Evolutionary conservation across 106 monocot genomes (phyloP), one percentile per base, ranked within the genome.

Genomic region (Dendrobium nobile): DNA sequence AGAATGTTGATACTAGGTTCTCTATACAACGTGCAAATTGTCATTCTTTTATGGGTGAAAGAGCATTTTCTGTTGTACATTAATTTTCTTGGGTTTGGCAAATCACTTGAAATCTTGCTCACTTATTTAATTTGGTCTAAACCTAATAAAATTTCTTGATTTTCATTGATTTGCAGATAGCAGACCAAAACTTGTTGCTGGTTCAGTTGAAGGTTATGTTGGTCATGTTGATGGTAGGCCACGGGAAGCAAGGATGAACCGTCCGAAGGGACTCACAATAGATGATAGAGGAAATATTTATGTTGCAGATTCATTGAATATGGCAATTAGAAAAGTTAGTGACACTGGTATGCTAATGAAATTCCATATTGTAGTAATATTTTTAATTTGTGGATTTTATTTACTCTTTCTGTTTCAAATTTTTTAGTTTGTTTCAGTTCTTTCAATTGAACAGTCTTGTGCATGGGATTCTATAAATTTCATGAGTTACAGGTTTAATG

Each of bases 251-350:
- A 94, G 88, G 75, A 88, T 98, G 90, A 95, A 94, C 84, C 97
- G 91, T 84, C 97, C 97, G 16, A 98, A 89, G 82, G 97, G 92
- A 44, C 75, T 98, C 77, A 86, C 98, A 72, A 86, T 95, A 65
- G 98, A 99, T 82, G 95, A 92, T 79, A 89, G 84, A 54, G 97
- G 97, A 75, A 98, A 95, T 58, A 89, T 98, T 64, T 98, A 98
- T 88, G 85, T 98, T 73, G 97, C 97, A 6, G 97, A 98, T 77
- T 79, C 91, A 5, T 85, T 91, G 88, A 98, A 98, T 81, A 94
- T 95, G 92, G 97, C 94, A 19, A 88, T 98, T 41, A 88, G 97
- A 77, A 98, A 98, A 83, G 91, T 98, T 80, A 92, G 92, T 61
- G 97, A 92, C 77, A 65, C 91, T 85, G 94, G 97, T 98, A 87